Percentiles rank a stretch among this genome's conserved stretches.
These are phyloP conservation scores for Afroboletus lepidellus DNA, from an alignment of 1,284 basidiomycete species.

Conservation along the genomic window DNA sequence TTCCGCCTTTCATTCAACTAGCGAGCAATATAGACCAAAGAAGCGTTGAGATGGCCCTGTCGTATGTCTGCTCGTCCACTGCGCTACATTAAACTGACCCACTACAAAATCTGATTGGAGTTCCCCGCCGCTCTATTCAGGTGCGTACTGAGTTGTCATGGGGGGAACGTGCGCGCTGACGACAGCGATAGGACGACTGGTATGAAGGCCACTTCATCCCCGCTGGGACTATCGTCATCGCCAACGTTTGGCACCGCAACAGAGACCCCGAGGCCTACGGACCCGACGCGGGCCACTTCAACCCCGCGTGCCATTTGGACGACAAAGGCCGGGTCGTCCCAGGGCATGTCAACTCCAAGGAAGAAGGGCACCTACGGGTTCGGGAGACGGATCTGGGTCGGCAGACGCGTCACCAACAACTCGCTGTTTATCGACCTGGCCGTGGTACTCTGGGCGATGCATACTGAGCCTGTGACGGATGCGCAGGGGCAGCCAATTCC, in stretches of 20 bases:
- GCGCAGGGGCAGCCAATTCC: neutral
- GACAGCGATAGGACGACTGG: conserved; percentile 4
- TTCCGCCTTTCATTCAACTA: neutral
- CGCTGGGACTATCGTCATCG: conserved; percentile 13
- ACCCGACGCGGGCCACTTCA: conserved; percentile 8
- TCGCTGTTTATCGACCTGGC: conserved; percentile 18
- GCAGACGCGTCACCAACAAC: conserved; percentile 18
- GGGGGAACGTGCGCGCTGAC: neutral
- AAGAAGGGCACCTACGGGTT: conserved; percentile 5
- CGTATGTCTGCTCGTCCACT: neutral
- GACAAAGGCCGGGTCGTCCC: neutral
- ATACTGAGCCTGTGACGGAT: conserved; percentile 2
- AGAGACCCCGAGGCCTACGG: conserved; percentile 13
- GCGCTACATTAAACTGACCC: neutral
- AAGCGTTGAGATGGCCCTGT: conserved; percentile 10
- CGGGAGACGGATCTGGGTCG: conserved; percentile 9
- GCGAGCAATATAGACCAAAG: neutral
- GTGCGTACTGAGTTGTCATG: neutral
- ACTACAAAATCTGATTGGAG: neutral
- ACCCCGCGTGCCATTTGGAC: conserved; percentile 7
- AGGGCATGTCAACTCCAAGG: neutral
- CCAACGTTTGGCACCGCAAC: conserved; percentile 18
- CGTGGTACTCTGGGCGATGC: conserved; percentile 5
- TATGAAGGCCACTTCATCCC: conserved; percentile 20
- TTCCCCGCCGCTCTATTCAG: conserved; percentile 1